These are phyloP conservation scores for Carex scoparia DNA, from an alignment of 176 grass and related monocot species.

Conservation along the genomic window DNA sequence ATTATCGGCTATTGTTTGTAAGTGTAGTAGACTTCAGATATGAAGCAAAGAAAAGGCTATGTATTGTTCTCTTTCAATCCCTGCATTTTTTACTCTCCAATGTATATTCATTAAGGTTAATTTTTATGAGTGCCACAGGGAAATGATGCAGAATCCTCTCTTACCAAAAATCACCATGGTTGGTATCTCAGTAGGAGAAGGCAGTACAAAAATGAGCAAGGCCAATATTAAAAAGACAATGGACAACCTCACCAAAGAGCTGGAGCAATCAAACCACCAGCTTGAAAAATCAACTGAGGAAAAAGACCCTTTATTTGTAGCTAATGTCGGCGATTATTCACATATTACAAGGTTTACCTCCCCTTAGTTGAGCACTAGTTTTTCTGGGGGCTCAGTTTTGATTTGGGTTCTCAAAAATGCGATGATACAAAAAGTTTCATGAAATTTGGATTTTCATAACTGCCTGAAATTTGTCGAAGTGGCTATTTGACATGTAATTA, in stretches of 20 bases:
- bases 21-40: not conserved
- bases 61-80: not conserved
- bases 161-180: constrained; percentile 94
- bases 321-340: constrained; percentile 88
- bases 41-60: not conserved
- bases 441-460: no score
- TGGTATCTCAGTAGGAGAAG: constrained; percentile 73
- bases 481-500: no score
- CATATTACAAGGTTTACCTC: constrained; percentile 61
- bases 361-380: constrained; percentile 12
- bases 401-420: not conserved
- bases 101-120: constrained; percentile 18
- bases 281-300: constrained; percentile 39
- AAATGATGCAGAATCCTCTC: constrained; percentile 45
- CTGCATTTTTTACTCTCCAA: not conserved
- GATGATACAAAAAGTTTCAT: not conserved
- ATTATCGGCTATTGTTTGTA: not conserved
- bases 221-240: constrained; percentile 77
- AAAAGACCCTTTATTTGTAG: constrained; percentile 84
- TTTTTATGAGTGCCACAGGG: not conserved
- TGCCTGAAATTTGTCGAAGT: no score
- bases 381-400: not conserved
- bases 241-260: constrained; percentile 76
- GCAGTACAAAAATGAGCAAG: constrained; percentile 60
- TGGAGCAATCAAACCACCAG: constrained; percentile 58